Evolutionary conservation across 768 basidiomycete species (phyloP).

Genomic region (Myochromella boudieri): DNA sequence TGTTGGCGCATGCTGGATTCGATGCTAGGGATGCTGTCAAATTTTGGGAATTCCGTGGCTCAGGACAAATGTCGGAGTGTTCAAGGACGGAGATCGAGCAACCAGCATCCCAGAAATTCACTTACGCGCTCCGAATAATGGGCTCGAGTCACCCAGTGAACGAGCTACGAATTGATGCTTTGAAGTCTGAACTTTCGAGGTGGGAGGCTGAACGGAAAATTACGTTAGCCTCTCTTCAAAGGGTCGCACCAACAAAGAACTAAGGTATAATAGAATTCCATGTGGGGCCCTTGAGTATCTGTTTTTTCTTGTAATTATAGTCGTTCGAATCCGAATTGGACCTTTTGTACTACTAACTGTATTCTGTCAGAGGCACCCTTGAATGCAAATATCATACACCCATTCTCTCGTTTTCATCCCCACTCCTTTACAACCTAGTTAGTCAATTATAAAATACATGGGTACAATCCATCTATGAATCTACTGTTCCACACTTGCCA

Average conservation of each 20-base stretch:
- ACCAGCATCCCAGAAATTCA: constrained; percentile 5
- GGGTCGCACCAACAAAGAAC: background rate
- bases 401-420: background rate
- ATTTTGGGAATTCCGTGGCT: constrained; percentile 80
- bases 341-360: background rate
- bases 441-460: background rate
- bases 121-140: constrained; percentile 44
- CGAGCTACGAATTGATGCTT: constrained; percentile 56
- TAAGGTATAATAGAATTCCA: background rate
- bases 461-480: no score
- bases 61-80: constrained; percentile 46
- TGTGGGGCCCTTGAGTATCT: background rate
- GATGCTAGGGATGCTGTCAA: constrained; percentile 79
- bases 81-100: constrained; percentile 22
- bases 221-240: constrained; percentile 6
- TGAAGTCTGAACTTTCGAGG: constrained; percentile 65
- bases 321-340: background rate
- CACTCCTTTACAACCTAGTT: background rate
- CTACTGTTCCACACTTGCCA: constrained; percentile 2
- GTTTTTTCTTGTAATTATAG: background rate
- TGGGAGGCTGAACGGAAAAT: constrained; percentile 62
- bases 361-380: background rate
- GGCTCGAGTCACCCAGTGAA: constrained; percentile 69
- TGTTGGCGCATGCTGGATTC: constrained; percentile 92
- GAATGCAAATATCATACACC: background rate